These are phyloP conservation scores for Globisporangium radiosum DNA, from an alignment of 352 stramenopile genomes.

Conservation along the genomic window DNA sequence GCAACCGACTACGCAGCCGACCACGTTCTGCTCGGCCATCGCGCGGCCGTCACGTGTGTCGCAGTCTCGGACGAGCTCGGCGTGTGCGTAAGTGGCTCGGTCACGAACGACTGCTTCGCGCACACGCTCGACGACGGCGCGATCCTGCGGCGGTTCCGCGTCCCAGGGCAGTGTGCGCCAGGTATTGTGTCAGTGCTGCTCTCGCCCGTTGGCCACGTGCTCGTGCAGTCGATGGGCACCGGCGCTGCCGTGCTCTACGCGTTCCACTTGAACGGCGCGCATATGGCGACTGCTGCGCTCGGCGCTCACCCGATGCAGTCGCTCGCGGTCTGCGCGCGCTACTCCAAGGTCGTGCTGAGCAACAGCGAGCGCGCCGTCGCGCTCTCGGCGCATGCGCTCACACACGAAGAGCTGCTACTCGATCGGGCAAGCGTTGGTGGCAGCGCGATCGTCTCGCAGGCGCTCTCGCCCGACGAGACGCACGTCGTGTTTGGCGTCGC, in stretches of 20 bases:
- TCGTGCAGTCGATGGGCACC: slow-evolving; percentile 66
- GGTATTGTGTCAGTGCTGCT: slow-evolving; percentile 51
- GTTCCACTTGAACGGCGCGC: slow-evolving; percentile 67
- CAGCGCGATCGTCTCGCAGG: slow-evolving; percentile 51
- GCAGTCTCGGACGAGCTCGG: slow-evolving; percentile 63
- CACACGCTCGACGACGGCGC: slow-evolving; percentile 61
- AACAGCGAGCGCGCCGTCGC: slow-evolving; percentile 39
- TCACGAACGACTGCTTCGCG: slow-evolving; percentile 56
- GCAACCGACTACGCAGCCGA: slow-evolving; percentile 70
- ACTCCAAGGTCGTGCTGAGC: slow-evolving; percentile 64
- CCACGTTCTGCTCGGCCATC: slow-evolving; percentile 70
- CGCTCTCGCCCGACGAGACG: slow-evolving; percentile 65
- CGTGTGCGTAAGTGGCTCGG: slow-evolving; percentile 64
- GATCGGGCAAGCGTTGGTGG: slow-evolving; percentile 30
- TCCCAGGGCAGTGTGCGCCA: slow-evolving; percentile 38
- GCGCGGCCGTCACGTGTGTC: slow-evolving; percentile 54
- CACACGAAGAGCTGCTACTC: slow-evolving; percentile 46
- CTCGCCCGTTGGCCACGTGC: slow-evolving; percentile 56
- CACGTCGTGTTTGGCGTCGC: slow-evolving; percentile 68
- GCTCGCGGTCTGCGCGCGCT: slow-evolving; percentile 50
- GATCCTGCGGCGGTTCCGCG: slow-evolving; percentile 46
- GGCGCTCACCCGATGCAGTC: slow-evolving; percentile 35
- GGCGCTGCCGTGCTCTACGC: slow-evolving; percentile 47
- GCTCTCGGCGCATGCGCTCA: slow-evolving; percentile 41
- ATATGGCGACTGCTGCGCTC: slow-evolving; percentile 39